Percentiles rank a stretch among this genome's conserved stretches.
Evolutionary conservation across 208 protist genomes (phyloP).

Genomic region (Perkinsela sp.): DNA sequence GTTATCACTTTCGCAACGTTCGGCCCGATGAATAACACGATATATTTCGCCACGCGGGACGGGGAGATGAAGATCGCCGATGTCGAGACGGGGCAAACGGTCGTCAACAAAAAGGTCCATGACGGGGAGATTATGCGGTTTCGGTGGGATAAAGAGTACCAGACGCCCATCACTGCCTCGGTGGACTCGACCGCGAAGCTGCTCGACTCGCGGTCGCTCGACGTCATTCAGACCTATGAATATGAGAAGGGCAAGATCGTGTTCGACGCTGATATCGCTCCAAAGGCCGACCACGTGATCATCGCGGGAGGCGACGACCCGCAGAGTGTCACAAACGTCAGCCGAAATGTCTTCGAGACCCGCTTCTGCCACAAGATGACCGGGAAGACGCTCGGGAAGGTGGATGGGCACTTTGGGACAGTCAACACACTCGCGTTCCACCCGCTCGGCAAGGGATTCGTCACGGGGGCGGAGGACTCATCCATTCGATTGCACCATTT

Average conservation of each 20-base stretch:
- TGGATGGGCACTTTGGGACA: conserved; percentile 92
- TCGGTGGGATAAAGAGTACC: conserved; percentile 53
- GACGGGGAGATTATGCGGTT: conserved; percentile 49
- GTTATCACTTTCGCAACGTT: conserved; percentile 64
- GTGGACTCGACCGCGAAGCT: conserved; percentile 76
- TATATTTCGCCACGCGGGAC: conserved; percentile 71
- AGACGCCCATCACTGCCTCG: conserved; percentile 68
- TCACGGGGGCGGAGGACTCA: conserved; percentile 75
- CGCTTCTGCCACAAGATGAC: conserved; percentile 83
- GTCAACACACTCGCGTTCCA: conserved; percentile 81
- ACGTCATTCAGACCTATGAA: conserved; percentile 74
- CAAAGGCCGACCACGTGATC: conserved; percentile 57
- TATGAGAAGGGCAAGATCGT: conserved; percentile 58
- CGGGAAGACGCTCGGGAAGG: conserved; percentile 74
- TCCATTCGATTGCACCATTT: conserved; percentile 80
- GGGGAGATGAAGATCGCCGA: conserved; percentile 69
- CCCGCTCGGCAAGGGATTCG: conserved; percentile 73
- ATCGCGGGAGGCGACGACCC: conserved; percentile 87
- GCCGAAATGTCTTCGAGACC: conserved; percentile 71
- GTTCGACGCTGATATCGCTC: conserved; percentile 82
- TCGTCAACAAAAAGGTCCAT: conserved; percentile 14
- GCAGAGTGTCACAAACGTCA: conserved; percentile 68
- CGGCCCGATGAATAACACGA: conserved; percentile 79
- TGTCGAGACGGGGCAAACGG: conserved; percentile 41
- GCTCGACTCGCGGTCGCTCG: conserved; percentile 68